phyloP scores from a whole-genome alignment of 805 yeast genomes.

The Torulaspora gathmanii region DNA sequence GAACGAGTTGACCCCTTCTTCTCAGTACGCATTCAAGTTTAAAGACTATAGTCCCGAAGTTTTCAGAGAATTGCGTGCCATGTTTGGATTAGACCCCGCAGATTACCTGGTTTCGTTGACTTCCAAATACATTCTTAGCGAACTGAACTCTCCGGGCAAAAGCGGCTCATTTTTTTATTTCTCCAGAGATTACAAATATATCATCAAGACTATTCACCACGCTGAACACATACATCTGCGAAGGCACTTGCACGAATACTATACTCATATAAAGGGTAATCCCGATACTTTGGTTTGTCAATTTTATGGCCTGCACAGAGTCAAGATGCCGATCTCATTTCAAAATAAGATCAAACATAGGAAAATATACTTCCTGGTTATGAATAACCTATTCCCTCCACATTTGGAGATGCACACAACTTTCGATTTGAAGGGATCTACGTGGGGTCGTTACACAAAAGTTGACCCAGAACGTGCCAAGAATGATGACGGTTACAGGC shows the following conservation, averaged over 20 bases:
- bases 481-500: slow-evolving; percentile 25
- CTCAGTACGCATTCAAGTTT: slow-evolving; percentile 92
- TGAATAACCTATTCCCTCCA: slow-evolving; percentile 97
- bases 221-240: slow-evolving; percentile 84
- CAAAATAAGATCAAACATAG: slow-evolving; percentile 42
- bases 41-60: slow-evolving; percentile 96
- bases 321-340: slow-evolving; percentile 71
- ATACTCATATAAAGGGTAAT: slow-evolving; percentile 70
- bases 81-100: slow-evolving; percentile 90
- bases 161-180: slow-evolving; percentile 95
- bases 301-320: slow-evolving; percentile 91
- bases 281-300: slow-evolving; percentile 92
- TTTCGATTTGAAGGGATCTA: slow-evolving; percentile 90
- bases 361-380: slow-evolving; percentile 87
- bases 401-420: slow-evolving; percentile 78
- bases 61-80: slow-evolving; percentile 72
- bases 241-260: slow-evolving; percentile 66
- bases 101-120: slow-evolving; percentile 91
- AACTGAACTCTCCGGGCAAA: slow-evolving; percentile 93
- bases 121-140: slow-evolving; percentile 86
- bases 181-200: slow-evolving; percentile 87
- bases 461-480: slow-evolving; percentile 25
- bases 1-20: slow-evolving; percentile 84
- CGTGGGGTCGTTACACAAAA: slow-evolving; percentile 67
- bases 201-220: slow-evolving; percentile 93